Conservation (phyloP, 1,139 yeast genomes). For the Protomyces gravidus region DNA sequence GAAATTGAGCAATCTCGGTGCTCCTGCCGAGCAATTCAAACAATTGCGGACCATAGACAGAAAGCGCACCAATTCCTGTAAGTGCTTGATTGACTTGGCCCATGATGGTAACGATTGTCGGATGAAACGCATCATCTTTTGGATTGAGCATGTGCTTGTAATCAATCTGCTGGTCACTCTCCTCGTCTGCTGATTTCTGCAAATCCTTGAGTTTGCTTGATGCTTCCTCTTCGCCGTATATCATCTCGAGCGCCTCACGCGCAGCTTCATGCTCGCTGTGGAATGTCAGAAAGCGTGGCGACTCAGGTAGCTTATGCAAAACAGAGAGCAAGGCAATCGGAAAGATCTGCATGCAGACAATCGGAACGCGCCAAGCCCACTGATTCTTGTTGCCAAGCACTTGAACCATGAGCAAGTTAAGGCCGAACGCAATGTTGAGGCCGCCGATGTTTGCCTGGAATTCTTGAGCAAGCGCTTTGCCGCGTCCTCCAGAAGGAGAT, state of each 20-base stretch:
- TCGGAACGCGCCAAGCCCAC: conserved; percentile 27
- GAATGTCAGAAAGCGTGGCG: conserved; percentile 22
- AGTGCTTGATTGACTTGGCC: conserved; percentile 25
- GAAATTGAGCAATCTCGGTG: conserved; percentile 14
- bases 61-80: conserved; percentile 27
- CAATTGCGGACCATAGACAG: conserved; percentile 21
- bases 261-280: conserved; percentile 21
- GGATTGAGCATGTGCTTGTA: conserved; percentile 26
- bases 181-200: conserved; percentile 21
- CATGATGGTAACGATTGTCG: conserved; percentile 25
- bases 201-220: conserved; percentile 8
- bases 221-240: conserved; percentile 14
- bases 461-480: conserved; percentile 23
- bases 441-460: conserved; percentile 25
- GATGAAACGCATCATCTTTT: conserved; percentile 24
- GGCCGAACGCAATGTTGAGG: conserved; percentile 15
- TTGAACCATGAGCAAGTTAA: conserved; percentile 11
- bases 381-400: conserved; percentile 15
- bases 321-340: conserved; percentile 19
- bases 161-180: conserved; percentile 5
- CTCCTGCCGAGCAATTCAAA: conserved; percentile 18
- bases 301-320: conserved; percentile 19
- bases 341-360: conserved; percentile 22
- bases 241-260: background rate
- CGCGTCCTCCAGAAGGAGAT: conserved; percentile 19